Evolutionary conservation across 1,284 basidiomycete species (phyloP).

Genomic region (Peniophora sp.): DNA sequence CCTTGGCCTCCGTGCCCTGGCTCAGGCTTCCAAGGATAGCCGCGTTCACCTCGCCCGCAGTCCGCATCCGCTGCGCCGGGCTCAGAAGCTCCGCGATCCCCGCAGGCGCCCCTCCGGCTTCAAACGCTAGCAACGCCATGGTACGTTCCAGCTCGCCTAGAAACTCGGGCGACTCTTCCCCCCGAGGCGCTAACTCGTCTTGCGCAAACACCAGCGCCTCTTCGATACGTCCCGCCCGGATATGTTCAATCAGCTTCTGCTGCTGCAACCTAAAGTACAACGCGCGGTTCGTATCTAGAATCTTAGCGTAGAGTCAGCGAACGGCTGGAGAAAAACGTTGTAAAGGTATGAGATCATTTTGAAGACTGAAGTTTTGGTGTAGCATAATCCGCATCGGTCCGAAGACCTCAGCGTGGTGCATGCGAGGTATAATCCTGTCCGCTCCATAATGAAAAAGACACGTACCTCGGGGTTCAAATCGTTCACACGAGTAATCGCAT

Average conservation of each 20-base stretch:
- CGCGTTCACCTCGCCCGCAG: conserved; percentile 90
- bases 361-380: conserved; percentile 87
- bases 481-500: conserved; percentile 89
- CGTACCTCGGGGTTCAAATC: conserved; percentile 96
- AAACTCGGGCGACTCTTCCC: conserved; percentile 92
- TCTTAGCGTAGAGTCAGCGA: conserved; percentile 42
- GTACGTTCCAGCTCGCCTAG: conserved; percentile 88
- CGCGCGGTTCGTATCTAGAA: conserved; percentile 87
- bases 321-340: conserved; percentile 11
- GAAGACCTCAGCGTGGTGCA: conserved; percentile 96
- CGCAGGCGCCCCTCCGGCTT: conserved; percentile 55
- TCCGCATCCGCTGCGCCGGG: conserved; percentile 83
- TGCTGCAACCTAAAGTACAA: conserved; percentile 93
- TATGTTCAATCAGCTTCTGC: conserved; percentile 91
- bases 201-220: conserved; percentile 90
- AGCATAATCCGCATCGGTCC: conserved; percentile 66
- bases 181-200: conserved; percentile 87
- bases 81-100: conserved; percentile 76
- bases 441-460: conserved; percentile 12
- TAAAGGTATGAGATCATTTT: conserved; percentile 57
- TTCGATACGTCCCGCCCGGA: conserved; percentile 72
- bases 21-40: conserved; percentile 90
- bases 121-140: conserved; percentile 93
- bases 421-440: conserved; percentile 82
- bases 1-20: conserved; percentile 88